Conservation (phyloP, 805 yeast genomes). For the Huiozyma naganishii region DNA sequence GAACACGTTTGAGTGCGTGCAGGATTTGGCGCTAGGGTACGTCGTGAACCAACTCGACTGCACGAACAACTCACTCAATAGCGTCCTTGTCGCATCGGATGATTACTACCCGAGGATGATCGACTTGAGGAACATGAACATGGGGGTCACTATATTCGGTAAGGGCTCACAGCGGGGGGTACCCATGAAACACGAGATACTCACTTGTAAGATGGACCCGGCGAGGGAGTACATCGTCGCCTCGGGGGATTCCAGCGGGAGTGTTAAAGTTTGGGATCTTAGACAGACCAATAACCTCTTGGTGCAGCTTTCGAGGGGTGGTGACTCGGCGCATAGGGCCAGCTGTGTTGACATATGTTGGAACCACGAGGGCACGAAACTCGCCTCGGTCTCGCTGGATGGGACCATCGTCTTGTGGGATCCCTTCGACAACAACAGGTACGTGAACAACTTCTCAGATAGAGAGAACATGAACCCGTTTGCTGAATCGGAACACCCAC, state of each 20-base stretch:
- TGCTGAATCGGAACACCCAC: neutral
- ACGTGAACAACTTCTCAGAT: constrained; percentile 1
- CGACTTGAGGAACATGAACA: constrained; percentile 63
- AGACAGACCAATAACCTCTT: constrained; percentile 29
- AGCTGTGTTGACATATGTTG: constrained; percentile 73
- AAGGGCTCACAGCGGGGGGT: constrained; percentile 41
- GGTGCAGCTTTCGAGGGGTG: constrained; percentile 25
- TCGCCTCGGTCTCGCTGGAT: constrained; percentile 67
- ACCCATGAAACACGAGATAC: constrained; percentile 31
- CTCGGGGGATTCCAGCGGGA: constrained; percentile 75
- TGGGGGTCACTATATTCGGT: constrained; percentile 61
- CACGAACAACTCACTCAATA: constrained; percentile 26
- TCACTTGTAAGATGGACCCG: constrained; percentile 67
- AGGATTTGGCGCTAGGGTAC: constrained; percentile 49
- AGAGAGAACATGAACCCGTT: constrained; percentile 1
- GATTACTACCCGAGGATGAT: constrained; percentile 57
- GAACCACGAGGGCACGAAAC: constrained; percentile 51
- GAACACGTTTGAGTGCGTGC: constrained; percentile 49
- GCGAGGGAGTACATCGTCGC: constrained; percentile 48
- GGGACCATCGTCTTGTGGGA: constrained; percentile 72
- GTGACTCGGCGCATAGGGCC: constrained; percentile 50
- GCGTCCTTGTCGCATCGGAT: constrained; percentile 67
- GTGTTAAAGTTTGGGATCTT: constrained; percentile 77
- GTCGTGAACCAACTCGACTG: constrained; percentile 59
- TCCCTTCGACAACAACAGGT: constrained; percentile 11